Evolutionary conservation across 2,329 filamentous ascomycete species (phyloP).

Genomic region (Xylariaceae sp.): DNA sequence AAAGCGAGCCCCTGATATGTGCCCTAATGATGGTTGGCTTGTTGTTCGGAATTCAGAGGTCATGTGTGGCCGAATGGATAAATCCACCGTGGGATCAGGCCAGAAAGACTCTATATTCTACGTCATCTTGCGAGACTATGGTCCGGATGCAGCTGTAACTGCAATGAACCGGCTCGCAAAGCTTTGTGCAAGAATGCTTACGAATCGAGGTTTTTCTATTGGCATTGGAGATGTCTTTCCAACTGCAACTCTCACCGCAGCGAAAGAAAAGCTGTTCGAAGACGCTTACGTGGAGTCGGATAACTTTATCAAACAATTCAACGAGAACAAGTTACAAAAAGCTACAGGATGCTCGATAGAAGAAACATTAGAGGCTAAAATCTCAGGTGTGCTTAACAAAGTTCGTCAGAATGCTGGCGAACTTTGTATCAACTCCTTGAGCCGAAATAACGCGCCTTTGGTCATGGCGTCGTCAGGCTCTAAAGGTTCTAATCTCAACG

Average conservation of each 20-base stretch:
- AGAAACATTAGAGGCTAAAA: slow-evolving; percentile 85
- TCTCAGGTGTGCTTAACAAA: slow-evolving; percentile 89
- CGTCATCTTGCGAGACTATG: slow-evolving; percentile 93
- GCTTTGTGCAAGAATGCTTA: slow-evolving; percentile 85
- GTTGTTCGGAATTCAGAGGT: slow-evolving; percentile 96
- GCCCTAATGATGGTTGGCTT: slow-evolving; percentile 86
- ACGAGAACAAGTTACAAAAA: slow-evolving; percentile 80
- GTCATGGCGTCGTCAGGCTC: slow-evolving; percentile 98
- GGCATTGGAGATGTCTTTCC: slow-evolving; percentile 95
- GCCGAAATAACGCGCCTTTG: slow-evolving; percentile 87
- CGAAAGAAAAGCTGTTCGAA: slow-evolving; percentile 78
- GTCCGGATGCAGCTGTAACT: slow-evolving; percentile 82
- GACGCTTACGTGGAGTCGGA: slow-evolving; percentile 83
- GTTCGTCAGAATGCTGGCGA: slow-evolving; percentile 91
- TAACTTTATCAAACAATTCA: slow-evolving; percentile 80
- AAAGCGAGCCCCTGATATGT: slow-evolving; percentile 67
- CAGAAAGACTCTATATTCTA: slow-evolving; percentile 99
- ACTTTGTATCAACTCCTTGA: slow-evolving; percentile 88
- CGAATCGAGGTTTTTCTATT: slow-evolving; percentile 93
- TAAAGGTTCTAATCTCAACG: slow-evolving; percentile 97
- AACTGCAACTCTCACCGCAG: slow-evolving; percentile 68
- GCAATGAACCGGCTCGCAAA: slow-evolving; percentile 95
- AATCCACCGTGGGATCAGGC: slow-evolving; percentile 92
- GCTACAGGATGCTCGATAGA: slow-evolving; percentile 90
- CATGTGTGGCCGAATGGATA: slow-evolving; percentile 98